Evolutionary conservation across 345 rosid species (phyloP).

Genomic region (Alliaria petiolata): DNA sequence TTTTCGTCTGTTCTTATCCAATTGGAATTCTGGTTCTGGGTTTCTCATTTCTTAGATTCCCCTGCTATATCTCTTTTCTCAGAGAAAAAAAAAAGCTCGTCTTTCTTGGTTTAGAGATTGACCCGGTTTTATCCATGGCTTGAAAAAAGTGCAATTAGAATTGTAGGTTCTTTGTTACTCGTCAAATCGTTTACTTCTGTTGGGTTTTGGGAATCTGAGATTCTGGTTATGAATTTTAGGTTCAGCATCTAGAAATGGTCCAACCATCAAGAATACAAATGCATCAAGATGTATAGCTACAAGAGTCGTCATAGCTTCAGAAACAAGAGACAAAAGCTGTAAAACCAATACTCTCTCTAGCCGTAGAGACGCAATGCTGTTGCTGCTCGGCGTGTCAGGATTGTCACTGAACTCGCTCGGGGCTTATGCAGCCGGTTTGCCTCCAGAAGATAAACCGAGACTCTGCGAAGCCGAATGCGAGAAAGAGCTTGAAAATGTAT

Average conservation of each 20-base stretch:
- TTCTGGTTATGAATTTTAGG: slow-evolving; percentile 25
- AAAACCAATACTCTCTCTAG: slow-evolving; percentile 16
- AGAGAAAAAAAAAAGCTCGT: slow-evolving; percentile 13
- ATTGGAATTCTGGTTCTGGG: neutral
- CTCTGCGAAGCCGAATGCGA: slow-evolving; percentile 72
- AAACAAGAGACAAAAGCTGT: slow-evolving; percentile 21
- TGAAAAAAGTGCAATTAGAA: neutral
- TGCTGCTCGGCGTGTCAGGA: slow-evolving; percentile 49
- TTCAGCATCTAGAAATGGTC: slow-evolving; percentile 34
- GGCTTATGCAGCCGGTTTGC: slow-evolving; percentile 69
- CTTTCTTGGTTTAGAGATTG: slow-evolving; percentile 8
- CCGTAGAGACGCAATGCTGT: slow-evolving; percentile 59
- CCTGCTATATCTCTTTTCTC: too few relatives aligned
- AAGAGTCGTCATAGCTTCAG: slow-evolving; percentile 33
- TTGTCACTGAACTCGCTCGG: slow-evolving; percentile 33
- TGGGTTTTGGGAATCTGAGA: slow-evolving; percentile 6
- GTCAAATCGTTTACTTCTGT: neutral
- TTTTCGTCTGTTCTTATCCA: neutral
- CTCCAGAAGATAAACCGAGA: slow-evolving; percentile 80
- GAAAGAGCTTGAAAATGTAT: slow-evolving; percentile 98
- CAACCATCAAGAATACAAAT: slow-evolving; percentile 19
- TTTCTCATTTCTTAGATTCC: neutral
- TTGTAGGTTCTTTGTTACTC: neutral
- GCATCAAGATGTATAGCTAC: slow-evolving; percentile 27
- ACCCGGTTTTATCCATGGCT: neutral